Evolutionary conservation across 306 rosid species (phyloP), one percentile per base, ranked within the genome.

Genomic region (Quillaja saponaria): DNA sequence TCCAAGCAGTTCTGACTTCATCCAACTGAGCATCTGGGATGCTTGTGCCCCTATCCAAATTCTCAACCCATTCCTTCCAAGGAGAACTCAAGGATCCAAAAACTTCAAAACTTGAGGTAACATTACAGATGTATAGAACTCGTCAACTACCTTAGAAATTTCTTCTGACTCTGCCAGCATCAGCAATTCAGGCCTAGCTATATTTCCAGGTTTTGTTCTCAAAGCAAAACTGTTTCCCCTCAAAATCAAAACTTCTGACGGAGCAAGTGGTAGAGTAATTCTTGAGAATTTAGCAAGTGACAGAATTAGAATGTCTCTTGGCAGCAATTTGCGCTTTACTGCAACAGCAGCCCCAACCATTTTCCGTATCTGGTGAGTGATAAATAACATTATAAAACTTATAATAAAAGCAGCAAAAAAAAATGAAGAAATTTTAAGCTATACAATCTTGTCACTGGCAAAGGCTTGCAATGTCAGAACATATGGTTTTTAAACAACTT

Each of bases 301-400:
- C 66, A 92, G 57, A 28, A 51, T 52, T 72, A 85, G 42, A 52
- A 84, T 51, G 55, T 92, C 94, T 77, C 80, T 81, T 1, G 94
- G 99, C 48, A 92, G 87, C 61, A 89, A 60, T 61, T 76, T 75
- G 70, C 86, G 81, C 75, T 92, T 86, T 50, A 89, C 85, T 6
- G 95, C 96, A 60, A 89, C 80, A 9, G 94, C 91, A 14, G 94
- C 84, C 20, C 82, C 98, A 44, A 92, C 71, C 95, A 88, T 86
- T 79, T 92, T 92, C 45, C 94, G 84, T 58, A 92, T 86, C 94
- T 88, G 88, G 58, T 56, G 63, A 63, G 63, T 72, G 67, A 65
- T 15, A 42, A 39, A 41, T 55, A 65, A 55, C 17, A 53, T 49
- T 16, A 62, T 10, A 52, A 50, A 11, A 67, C 33, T 42, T 35